Conservation (phyloP, 345 rosid species). For the Sisymbrium irio region DNA sequence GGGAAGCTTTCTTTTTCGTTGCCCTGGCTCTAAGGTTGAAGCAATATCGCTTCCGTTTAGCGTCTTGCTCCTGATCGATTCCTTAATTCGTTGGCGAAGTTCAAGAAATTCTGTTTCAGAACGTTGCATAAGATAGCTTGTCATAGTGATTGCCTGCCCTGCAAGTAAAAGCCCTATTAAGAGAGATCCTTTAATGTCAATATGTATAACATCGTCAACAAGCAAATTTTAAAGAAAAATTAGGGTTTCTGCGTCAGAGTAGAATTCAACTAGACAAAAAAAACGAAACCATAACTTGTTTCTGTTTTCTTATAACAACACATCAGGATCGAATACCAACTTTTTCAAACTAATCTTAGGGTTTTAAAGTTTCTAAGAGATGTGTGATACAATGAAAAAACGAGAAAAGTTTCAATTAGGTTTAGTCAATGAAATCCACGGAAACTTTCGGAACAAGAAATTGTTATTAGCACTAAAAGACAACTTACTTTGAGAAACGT, state of each 20-base stretch:
- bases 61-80: conserved; percentile 47
- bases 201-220: too few relatives aligned
- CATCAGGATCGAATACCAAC: too few relatives aligned
- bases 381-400: too few relatives aligned
- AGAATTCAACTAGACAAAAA: neutral
- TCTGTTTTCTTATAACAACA: too few relatives aligned
- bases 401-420: neutral
- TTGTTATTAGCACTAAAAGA: neutral
- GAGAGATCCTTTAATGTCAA: too few relatives aligned
- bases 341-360: too few relatives aligned
- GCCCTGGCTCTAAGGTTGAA: conserved; percentile 12
- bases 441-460: neutral
- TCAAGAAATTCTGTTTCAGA: conserved; percentile 43
- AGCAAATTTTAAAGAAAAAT: too few relatives aligned
- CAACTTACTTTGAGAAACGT: neutral
- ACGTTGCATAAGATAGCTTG: neutral
- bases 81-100: conserved; percentile 60
- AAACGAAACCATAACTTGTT: neutral
- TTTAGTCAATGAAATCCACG: neutral
- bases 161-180: neutral
- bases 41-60: conserved; percentile 39
- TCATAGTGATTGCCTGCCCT: neutral
- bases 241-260: neutral
- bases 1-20: conserved; percentile 40
- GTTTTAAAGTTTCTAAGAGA: too few relatives aligned